These are phyloP conservation scores for Evansstolkia leycettana DNA, from an alignment of 495 filamentous ascomycete genomes.

Conservation along the genomic window DNA sequence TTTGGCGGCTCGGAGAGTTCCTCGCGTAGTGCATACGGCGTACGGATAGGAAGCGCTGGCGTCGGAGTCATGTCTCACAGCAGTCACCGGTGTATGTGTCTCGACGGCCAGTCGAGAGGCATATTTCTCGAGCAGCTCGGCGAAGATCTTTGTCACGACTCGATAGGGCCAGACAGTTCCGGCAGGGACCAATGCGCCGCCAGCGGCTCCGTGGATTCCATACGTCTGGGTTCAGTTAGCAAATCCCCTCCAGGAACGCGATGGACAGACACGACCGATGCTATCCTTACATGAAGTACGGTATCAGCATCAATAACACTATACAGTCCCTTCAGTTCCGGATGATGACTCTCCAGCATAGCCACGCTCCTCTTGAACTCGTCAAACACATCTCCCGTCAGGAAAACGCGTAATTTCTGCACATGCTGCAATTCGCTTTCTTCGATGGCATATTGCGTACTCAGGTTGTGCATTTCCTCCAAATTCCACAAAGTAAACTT, in stretches of 20 bases:
- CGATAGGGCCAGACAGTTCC: slow-evolving; percentile 71
- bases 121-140: slow-evolving; percentile 35
- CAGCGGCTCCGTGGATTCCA: slow-evolving; percentile 30
- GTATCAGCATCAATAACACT: slow-evolving; percentile 13
- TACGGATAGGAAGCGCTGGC: slow-evolving; percentile 6
- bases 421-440: slow-evolving; percentile 15
- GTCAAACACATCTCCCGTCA: slow-evolving; percentile 11
- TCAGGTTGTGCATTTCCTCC: slow-evolving; percentile 16
- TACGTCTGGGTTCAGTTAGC: slow-evolving; percentile 8
- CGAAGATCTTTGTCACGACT: slow-evolving; percentile 54
- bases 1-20: slow-evolving; percentile 39
- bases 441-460: slow-evolving; percentile 12
- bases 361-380: slow-evolving; percentile 14
- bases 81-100: slow-evolving; percentile 56
- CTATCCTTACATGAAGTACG: slow-evolving; percentile 8
- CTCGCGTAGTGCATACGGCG: slow-evolving; percentile 49
- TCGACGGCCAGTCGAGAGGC: slow-evolving; percentile 56
- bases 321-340: slow-evolving; percentile 15
- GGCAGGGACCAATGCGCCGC: slow-evolving; percentile 32
- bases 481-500: slow-evolving; percentile 19
- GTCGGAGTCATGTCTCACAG: slow-evolving; percentile 9
- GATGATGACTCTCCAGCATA: slow-evolving; percentile 15
- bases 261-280: not conserved
- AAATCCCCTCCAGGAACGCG: not conserved
- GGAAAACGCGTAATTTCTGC: slow-evolving; percentile 19